A percentile compares a stretch with the other conserved stretches of the same genome.
phyloP scores from a whole-genome alignment of 257 asterid species.

The Solanum pimpinellifolium region DNA sequence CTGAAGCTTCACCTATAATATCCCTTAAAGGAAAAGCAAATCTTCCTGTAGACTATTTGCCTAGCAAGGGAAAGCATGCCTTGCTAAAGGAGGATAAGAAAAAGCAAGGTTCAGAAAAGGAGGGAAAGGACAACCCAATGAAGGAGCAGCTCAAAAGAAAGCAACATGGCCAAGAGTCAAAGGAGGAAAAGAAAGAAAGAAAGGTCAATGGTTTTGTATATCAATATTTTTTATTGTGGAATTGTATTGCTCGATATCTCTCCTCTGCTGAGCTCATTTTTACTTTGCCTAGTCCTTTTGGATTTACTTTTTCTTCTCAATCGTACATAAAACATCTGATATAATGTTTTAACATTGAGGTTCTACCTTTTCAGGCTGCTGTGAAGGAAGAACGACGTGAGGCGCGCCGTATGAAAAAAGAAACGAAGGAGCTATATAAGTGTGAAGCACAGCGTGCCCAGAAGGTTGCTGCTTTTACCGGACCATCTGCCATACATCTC shows the following conservation, averaged over 20 bases:
- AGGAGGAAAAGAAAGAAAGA: conserved; percentile 94
- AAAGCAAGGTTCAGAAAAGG: conserved; percentile 15
- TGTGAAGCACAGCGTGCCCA: conserved; percentile 76
- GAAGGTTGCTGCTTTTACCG: conserved; percentile 81
- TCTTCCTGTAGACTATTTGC: conserved; percentile 77
- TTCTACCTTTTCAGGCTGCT: conserved; percentile 49
- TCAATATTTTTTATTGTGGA: neutral
- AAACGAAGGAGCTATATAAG: conserved; percentile 59
- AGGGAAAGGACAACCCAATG: conserved; percentile 20
- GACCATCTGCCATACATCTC: conserved; percentile 84
- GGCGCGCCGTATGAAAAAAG: conserved; percentile 77
- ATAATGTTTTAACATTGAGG: neutral
- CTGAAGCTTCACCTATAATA: conserved; percentile 36
- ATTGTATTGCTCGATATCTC: neutral
- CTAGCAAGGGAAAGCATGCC: conserved; percentile 30
- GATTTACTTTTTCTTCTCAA: neutral
- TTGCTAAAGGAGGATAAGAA: conserved; percentile 21
- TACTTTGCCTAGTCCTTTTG: neutral
- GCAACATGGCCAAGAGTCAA: conserved; percentile 61
- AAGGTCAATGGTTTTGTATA: conserved; percentile 38
- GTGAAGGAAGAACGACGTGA: conserved; percentile 83
- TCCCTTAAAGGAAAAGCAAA: conserved; percentile 70
- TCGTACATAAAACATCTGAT: neutral
- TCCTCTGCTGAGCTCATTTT: neutral
- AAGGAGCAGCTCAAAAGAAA: conserved; percentile 39